A percentile compares a stretch with the other conserved stretches of the same genome.
Evolutionary conservation across 441 rosid species (phyloP).

Genomic region (Erodium chrysanthum): DNA sequence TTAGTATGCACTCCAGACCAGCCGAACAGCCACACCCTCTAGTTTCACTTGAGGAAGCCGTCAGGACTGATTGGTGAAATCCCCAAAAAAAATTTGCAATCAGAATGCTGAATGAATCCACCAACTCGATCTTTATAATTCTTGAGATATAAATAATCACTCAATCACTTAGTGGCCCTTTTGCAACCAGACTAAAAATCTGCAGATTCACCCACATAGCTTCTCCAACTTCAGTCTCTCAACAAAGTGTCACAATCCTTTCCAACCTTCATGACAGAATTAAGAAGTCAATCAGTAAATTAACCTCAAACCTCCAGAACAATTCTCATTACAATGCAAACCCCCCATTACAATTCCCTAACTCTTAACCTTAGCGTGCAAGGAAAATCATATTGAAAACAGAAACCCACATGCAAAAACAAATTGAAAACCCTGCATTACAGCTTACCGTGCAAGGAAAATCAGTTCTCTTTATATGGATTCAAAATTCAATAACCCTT

Average conservation of each 20-base stretch:
- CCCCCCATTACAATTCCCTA: too few relatives aligned
- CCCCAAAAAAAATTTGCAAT: slow-evolving; percentile 5
- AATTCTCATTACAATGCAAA: too few relatives aligned
- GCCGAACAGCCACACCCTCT: slow-evolving; percentile 48
- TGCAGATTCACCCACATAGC: neutral
- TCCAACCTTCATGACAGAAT: neutral
- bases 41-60: slow-evolving; percentile 53
- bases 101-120: slow-evolving; percentile 7
- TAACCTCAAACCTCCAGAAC: slow-evolving; percentile 5
- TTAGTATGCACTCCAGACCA: slow-evolving; percentile 92
- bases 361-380: too few relatives aligned
- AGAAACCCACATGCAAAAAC: slow-evolving; percentile 18
- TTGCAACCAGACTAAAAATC: slow-evolving; percentile 3
- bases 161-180: slow-evolving; percentile 1
- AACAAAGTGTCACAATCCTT: slow-evolving; percentile 10
- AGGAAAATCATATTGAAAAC: neutral
- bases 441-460: neutral
- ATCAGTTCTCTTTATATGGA: neutral
- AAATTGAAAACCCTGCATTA: neutral
- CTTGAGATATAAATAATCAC: slow-evolving; percentile 14
- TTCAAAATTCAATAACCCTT: slow-evolving; percentile 14
- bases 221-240: slow-evolving; percentile 8
- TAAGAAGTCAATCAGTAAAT: neutral
- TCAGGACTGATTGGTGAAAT: slow-evolving; percentile 25
- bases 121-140: slow-evolving; percentile 10